Conservation (phyloP, 78 protist species). For the Monosiga brevicollis region DNA sequence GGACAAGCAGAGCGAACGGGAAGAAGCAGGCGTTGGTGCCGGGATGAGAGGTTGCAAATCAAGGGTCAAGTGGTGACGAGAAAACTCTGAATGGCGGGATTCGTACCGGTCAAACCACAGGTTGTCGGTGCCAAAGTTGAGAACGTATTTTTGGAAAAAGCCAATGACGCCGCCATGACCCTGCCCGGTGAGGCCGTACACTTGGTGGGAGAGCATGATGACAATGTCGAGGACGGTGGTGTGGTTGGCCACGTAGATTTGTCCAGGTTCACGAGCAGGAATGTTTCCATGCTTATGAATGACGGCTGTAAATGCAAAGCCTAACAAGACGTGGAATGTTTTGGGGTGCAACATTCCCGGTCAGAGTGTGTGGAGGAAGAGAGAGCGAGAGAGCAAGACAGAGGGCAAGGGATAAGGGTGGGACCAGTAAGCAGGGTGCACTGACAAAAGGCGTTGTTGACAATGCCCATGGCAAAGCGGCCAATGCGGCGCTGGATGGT, state of each 20-base stretch:
- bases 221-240: constrained; percentile 69
- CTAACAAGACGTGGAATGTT: too few relatives aligned
- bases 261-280: constrained; percentile 21
- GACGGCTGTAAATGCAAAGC: constrained; percentile 3
- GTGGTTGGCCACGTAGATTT: constrained; percentile 82
- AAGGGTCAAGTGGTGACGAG: constrained; percentile 22
- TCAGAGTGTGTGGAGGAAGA: too few relatives aligned
- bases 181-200: constrained; percentile 63
- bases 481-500: too few relatives aligned
- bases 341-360: too few relatives aligned
- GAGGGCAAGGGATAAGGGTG: too few relatives aligned
- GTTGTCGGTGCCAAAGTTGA: constrained; percentile 47
- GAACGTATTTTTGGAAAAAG: constrained; percentile 62
- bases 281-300: constrained; percentile 29
- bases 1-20: too few relatives aligned
- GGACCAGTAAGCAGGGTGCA: too few relatives aligned
- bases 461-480: too few relatives aligned
- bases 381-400: too few relatives aligned
- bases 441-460: too few relatives aligned
- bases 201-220: constrained; percentile 28
- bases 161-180: constrained; percentile 67
- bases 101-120: constrained; percentile 82
- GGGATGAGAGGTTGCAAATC: not conserved
- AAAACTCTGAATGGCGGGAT: constrained; percentile 36
- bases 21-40: not conserved